These are phyloP conservation scores for Ophiostoma montium DNA, from an alignment of 2,329 filamentous ascomycete species.

Conservation along the genomic window DNA sequence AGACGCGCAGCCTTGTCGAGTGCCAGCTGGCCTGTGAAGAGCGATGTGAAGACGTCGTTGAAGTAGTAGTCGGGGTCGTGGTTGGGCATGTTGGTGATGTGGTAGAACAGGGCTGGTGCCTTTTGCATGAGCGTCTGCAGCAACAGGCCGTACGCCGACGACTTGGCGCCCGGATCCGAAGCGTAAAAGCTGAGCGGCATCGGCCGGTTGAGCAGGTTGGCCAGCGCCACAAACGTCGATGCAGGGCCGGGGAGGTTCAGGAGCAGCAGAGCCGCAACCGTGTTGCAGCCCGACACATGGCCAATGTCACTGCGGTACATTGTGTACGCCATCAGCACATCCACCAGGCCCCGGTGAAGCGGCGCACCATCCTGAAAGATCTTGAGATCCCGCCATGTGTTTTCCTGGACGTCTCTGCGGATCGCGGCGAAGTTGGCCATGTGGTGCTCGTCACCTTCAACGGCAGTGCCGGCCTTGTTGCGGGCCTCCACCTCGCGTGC, in stretches of 20 bases:
- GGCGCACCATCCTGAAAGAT: conserved; percentile 57
- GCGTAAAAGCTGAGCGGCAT: conserved; percentile 64
- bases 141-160: conserved; percentile 54
- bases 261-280: conserved; percentile 58
- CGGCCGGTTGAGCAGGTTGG: conserved; percentile 65
- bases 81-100: conserved; percentile 39
- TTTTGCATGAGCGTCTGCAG: conserved; percentile 53
- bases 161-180: conserved; percentile 52
- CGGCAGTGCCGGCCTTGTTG: conserved; percentile 35
- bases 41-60: conserved; percentile 42
- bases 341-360: conserved; percentile 51
- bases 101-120: conserved; percentile 46
- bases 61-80: conserved; percentile 40
- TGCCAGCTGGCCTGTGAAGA: conserved; percentile 49
- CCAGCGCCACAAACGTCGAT: conserved; percentile 55
- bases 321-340: conserved; percentile 64
- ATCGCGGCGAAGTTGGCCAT: conserved; percentile 50
- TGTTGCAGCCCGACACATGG: conserved; percentile 62
- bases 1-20: conserved; percentile 58
- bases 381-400: conserved; percentile 56
- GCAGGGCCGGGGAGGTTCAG: conserved; percentile 53
- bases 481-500: conserved; percentile 48
- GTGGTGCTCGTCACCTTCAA: conserved; percentile 39
- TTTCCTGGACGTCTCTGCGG: conserved; percentile 44
- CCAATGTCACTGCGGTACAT: conserved; percentile 76